These are phyloP conservation scores for Saccharomycopsis capsularis DNA, from an alignment of 805 yeast species.

Conservation along the genomic window DNA sequence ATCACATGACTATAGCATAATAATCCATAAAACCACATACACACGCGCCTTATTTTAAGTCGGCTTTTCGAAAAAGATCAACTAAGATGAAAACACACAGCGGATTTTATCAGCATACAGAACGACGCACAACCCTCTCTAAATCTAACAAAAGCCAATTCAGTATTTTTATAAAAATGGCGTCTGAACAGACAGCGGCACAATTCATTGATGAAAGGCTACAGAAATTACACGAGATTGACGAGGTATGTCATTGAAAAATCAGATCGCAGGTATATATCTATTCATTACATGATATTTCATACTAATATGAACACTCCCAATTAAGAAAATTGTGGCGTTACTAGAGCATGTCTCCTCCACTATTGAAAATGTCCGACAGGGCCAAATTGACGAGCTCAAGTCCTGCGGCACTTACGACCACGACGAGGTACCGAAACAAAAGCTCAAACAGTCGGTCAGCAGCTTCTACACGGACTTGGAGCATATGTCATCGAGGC, in stretches of 20 bases:
- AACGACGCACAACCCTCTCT: too few relatives aligned
- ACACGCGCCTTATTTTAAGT: too few relatives aligned
- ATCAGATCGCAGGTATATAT: neutral
- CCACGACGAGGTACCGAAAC: slow-evolving; percentile 28
- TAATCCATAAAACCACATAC: too few relatives aligned
- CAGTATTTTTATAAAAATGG: neutral
- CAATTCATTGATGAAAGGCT: slow-evolving; percentile 44
- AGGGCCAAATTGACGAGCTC: slow-evolving; percentile 28
- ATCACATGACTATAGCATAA: too few relatives aligned
- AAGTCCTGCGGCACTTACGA: slow-evolving; percentile 18
- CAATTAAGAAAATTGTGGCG: slow-evolving; percentile 37
- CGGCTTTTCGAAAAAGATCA: too few relatives aligned
- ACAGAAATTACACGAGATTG: slow-evolving; percentile 46
- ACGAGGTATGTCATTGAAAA: slow-evolving; percentile 27
- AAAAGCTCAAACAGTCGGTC: slow-evolving; percentile 38
- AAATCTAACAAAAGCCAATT: neutral
- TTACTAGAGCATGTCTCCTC: slow-evolving; percentile 43
- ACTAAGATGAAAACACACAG: too few relatives aligned
- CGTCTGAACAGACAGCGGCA: too few relatives aligned
- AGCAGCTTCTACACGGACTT: slow-evolving; percentile 45
- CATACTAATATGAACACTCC: neutral
- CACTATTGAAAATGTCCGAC: slow-evolving; percentile 36
- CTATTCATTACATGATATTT: neutral
- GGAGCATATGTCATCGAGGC: slow-evolving; percentile 49
- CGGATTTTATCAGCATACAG: too few relatives aligned